Percentiles rank a stretch among this genome's conserved stretches.
Conservation (phyloP, 2,329 filamentous ascomycete species). For the Monascus ruber region DNA sequence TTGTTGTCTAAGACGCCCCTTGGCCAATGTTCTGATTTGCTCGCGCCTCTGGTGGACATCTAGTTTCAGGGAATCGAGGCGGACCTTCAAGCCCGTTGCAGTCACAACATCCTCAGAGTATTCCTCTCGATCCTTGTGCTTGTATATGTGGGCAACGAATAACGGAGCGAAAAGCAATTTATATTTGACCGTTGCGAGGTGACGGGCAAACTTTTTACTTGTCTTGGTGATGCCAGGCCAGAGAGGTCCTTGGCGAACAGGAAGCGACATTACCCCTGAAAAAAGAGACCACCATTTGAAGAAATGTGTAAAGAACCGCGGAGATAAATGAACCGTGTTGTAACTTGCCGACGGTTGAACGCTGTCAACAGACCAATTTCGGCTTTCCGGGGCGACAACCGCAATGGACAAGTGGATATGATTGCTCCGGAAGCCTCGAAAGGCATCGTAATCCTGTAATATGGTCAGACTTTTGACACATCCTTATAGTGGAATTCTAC, state of each 20-base stretch:
- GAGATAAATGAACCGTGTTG: slow-evolving; percentile 89
- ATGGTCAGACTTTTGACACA: too few species aligned
- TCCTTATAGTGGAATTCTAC: neutral
- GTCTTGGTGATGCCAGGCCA: slow-evolving; percentile 92
- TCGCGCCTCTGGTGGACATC: slow-evolving; percentile 91
- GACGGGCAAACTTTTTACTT: slow-evolving; percentile 95
- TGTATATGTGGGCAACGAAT: slow-evolving; percentile 95
- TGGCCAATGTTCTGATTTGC: slow-evolving; percentile 73
- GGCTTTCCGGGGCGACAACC: slow-evolving; percentile 72
- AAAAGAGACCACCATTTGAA: slow-evolving; percentile 97
- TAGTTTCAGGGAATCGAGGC: slow-evolving; percentile 93
- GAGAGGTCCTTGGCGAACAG: slow-evolving; percentile 79
- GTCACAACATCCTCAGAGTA: slow-evolving; percentile 67
- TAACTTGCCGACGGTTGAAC: slow-evolving; percentile 75
- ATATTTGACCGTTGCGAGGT: slow-evolving; percentile 98
- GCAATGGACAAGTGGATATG: slow-evolving; percentile 94
- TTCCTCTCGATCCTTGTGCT: slow-evolving; percentile 91
- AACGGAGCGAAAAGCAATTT: slow-evolving; percentile 83
- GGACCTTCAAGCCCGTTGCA: slow-evolving; percentile 91
- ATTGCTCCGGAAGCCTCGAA: slow-evolving; percentile 87
- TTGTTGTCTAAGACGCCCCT: slow-evolving; percentile 62
- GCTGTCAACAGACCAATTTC: slow-evolving; percentile 72
- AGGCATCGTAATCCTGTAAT: slow-evolving; percentile 68
- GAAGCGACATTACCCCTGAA: slow-evolving; percentile 85
- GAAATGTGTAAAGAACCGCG: slow-evolving; percentile 96